These are phyloP conservation scores for Aspergillus pseudoviridinutans DNA, from an alignment of 2,329 filamentous ascomycete species.

Conservation along the genomic window DNA sequence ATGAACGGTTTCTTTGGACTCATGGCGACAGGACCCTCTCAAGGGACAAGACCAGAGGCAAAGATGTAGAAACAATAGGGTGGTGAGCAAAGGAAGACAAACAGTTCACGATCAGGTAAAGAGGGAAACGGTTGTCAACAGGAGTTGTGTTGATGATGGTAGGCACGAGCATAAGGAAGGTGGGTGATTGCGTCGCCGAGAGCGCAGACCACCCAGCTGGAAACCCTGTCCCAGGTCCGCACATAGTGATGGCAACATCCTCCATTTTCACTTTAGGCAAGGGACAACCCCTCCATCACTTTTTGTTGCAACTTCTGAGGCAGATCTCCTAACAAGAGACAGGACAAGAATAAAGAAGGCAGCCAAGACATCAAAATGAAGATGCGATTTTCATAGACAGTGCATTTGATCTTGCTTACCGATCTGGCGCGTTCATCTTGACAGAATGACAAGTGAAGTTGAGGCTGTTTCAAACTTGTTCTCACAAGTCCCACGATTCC, in stretches of 20 bases:
- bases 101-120: not conserved
- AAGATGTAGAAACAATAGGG: not conserved
- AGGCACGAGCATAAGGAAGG: not conserved
- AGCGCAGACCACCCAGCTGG: not conserved
- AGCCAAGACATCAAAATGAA: not conserved
- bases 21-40: conserved; percentile 3
- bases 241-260: not conserved
- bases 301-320: not conserved
- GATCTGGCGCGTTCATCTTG: conserved; percentile 1
- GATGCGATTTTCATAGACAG: not conserved
- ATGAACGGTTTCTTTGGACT: conserved; percentile 12
- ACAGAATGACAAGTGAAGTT: not conserved
- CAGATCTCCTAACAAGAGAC: not conserved
- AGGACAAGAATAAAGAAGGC: not conserved
- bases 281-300: not conserved
- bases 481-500: not conserved
- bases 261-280: not conserved
- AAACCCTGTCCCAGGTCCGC: not conserved
- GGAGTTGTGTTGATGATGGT: not conserved
- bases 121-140: not conserved
- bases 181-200: not conserved
- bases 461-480: not conserved
- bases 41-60: not conserved
- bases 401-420: not conserved
- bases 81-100: not conserved